Conservation (phyloP, 2,329 filamentous ascomycete species). For the Ceratocystis diversiconidia region DNA sequence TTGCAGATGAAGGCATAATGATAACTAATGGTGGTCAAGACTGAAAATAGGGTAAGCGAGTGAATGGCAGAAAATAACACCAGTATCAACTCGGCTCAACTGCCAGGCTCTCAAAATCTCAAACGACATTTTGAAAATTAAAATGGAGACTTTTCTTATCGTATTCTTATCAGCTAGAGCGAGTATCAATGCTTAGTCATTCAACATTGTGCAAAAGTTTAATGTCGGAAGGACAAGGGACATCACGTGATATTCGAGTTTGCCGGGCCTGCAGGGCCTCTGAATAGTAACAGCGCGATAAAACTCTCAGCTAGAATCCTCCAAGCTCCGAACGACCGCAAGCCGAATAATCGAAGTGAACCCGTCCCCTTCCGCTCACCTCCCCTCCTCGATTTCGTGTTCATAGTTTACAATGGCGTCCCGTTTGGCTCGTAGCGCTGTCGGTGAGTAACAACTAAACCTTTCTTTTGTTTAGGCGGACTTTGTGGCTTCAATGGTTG, state of each 20-base stretch:
- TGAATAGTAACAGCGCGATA: constrained; percentile 28
- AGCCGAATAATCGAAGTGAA: constrained; percentile 31
- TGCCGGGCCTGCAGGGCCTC: constrained; percentile 23
- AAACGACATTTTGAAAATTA: constrained; percentile 20
- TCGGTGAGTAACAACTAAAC: constrained; percentile 53
- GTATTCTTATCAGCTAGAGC: not conserved
- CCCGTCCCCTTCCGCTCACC: constrained; percentile 17
- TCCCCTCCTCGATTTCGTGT: constrained; percentile 26
- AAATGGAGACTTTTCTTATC: constrained; percentile 19
- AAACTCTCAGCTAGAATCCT: constrained; percentile 34
- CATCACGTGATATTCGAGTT: constrained; percentile 28
- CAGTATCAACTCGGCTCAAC: not conserved
- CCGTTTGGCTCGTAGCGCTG: constrained; percentile 86
- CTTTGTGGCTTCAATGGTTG: not conserved
- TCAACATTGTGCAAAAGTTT: not conserved
- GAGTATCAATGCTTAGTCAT: not conserved
- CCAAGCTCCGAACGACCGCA: constrained; percentile 28
- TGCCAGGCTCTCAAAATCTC: not conserved
- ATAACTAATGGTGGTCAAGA: not conserved
- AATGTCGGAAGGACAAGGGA: constrained; percentile 18
- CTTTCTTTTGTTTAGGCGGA: not conserved
- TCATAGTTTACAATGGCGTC: constrained; percentile 72
- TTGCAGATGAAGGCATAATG: constrained; percentile 16
- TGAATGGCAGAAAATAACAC: not conserved
- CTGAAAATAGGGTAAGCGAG: not conserved